Base-by-base conservation (phyloP, 75 land plant genomes). In the Selaginella moellendorffii region DNA sequence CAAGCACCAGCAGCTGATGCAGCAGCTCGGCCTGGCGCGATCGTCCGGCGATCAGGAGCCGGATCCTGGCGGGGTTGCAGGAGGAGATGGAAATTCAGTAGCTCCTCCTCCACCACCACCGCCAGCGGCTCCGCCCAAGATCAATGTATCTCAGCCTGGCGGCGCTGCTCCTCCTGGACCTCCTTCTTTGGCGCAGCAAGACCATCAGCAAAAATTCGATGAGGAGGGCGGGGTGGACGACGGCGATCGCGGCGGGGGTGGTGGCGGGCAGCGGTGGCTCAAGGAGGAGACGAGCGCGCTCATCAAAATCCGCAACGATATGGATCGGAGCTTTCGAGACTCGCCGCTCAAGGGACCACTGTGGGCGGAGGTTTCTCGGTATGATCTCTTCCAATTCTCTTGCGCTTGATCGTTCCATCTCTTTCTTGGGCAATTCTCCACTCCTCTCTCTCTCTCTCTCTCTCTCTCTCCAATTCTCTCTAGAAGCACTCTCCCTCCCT, bases 311-410 rank as follows among this genome's bases (percentile, higher is more conserved):
- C 77, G 97, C 72, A 81, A 86, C 5, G 97, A 91, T 23, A 91
- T 91, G 97, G 97, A 91, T 67, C 79, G 76, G 23, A 73, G 70
- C 28, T 91, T 91, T 70, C 81, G 95, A 8, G 97, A 88, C 65
- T 82, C 95, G 24, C 82, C 80, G 61, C 81, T 88, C 64, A 91
- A 91, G 63, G 90, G 89, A 29, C 97, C 97, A 20, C 83, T 91
- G 12, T 91, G 97, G 97, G 97, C 88, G 27, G 86, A 85, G 0
- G 83, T 91, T 36, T 87, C 97, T 68, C 77, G 97, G 97, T 91
- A 72, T 19, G 25, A 21, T 24, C 24, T 56, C 24, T 19, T 21
- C n/a, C 9, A 25, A 56, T 56, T 24, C 24, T 56, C 23, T 36
- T 36, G 46, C 46, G 5, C 19, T 56, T 8, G n/a, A 2, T 19